Base-by-base conservation (phyloP, 2,329 filamentous ascomycete genomes). In the Fusarium humuli region DNA sequence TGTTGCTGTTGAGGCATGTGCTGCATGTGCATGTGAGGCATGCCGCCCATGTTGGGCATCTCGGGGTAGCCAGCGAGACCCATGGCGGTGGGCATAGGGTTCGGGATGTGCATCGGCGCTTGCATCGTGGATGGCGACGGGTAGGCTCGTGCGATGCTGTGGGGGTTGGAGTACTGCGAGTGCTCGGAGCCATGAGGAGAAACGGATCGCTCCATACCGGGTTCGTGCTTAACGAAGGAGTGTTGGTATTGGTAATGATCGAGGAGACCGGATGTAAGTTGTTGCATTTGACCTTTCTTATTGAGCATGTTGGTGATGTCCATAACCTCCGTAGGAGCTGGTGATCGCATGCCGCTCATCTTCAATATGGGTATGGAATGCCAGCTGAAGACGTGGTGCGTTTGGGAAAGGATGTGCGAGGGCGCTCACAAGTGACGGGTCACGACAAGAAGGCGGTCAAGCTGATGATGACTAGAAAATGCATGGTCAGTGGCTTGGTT, bases 181-280 rank as follows among this genome's bases (percentile, higher is more conserved):
- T 86, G 84, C 71, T 89, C 87, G 16, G 87, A 89, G 59, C 86
- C 86, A 77, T 89, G 87, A 12, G 87, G 86, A 9, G 87, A 89
- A 71, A 83, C 84, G 49, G 86, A 83, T 61, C 86, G 84, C 59
- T 89, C 87, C 75, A 88, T 83, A 18, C 72, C 76, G 49, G 79
- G 74, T 53, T 81, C 80, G 48, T 75, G 71, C 66, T 81, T 81
- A 62, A 80, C 73, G 65, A 79, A 74, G 58, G 75, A 69, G 53
- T 76, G 74, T 58, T 77, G 78, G 59, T 74, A 76, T 69, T 69
- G 66, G 45, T 70, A 64, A 47, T 78, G 78, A 60, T 81, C 77
- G 61, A 77, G 64, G 48, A 78, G 75, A 67, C 70, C 71, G 60
- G 74, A 77, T 44, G 75, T 67, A 50, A 81, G 75, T 57, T 79